These are phyloP conservation scores for Penicillium ucsense DNA, from an alignment of 495 filamentous ascomycete genomes.

Conservation along the genomic window DNA sequence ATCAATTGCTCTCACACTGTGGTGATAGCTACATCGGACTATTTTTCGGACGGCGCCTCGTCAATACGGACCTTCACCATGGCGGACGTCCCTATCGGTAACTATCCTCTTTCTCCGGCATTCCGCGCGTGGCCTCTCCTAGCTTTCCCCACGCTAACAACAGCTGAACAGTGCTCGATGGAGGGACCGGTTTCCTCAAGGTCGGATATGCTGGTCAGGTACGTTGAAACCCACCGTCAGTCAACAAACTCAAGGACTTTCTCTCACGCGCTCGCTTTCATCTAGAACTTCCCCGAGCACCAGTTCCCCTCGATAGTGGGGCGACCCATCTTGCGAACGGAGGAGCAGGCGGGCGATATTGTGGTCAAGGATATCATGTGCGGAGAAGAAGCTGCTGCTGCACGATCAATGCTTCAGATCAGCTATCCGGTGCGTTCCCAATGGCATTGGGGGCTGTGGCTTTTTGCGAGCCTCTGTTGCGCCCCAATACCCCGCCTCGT, in stretches of 20 bases:
- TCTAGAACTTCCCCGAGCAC: slow-evolving; percentile 92
- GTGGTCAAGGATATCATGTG: slow-evolving; percentile 99
- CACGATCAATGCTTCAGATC: slow-evolving; percentile 93
- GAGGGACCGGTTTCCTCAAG: slow-evolving; percentile 99
- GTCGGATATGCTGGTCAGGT: slow-evolving; percentile 93
- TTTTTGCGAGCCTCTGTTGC: slow-evolving; percentile 3
- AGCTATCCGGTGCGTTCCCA: slow-evolving; percentile 67
- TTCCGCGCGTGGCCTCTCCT: slow-evolving; percentile 16
- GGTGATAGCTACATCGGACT: slow-evolving; percentile 10
- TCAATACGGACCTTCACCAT: slow-evolving; percentile 31
- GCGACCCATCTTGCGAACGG: slow-evolving; percentile 90
- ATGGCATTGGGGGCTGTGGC: no score
- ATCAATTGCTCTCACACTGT: slow-evolving; percentile 13
- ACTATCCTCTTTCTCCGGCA: slow-evolving; percentile 14
- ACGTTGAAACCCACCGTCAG: slow-evolving; percentile 11
- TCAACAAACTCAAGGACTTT: slow-evolving; percentile 1
- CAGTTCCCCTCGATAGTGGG: slow-evolving; percentile 98
- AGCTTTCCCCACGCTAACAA: slow-evolving; percentile 22
- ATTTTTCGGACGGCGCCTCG: not conserved
- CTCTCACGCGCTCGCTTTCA: slow-evolving; percentile 3
- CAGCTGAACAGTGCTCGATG: slow-evolving; percentile 75
- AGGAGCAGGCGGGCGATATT: slow-evolving; percentile 70
- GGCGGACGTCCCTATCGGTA: slow-evolving; percentile 68
- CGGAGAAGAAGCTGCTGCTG: slow-evolving; percentile 94
- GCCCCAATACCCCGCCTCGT: slow-evolving; percentile 7